These are phyloP conservation scores for Boletus reticuloceps DNA, from an alignment of 768 basidiomycete species.

Conservation along the genomic window DNA sequence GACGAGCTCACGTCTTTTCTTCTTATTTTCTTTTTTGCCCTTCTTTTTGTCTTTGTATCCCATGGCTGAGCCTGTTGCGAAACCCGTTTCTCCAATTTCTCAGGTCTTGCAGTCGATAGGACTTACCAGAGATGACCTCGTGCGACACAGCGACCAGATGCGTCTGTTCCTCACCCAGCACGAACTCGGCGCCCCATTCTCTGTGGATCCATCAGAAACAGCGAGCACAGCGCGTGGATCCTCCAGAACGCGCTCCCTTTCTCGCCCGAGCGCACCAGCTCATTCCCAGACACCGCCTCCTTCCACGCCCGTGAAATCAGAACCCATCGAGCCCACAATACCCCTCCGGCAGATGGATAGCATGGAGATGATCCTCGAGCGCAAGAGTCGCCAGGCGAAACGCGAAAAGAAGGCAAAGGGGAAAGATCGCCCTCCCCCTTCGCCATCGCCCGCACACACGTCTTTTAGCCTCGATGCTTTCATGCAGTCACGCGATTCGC, in stretches of 20 bases:
- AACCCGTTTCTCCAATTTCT: constrained; percentile 62
- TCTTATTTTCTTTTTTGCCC: background rate
- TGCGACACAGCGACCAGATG: constrained; percentile 74
- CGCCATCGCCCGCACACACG: constrained; percentile 51
- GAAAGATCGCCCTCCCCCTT: constrained; percentile 51
- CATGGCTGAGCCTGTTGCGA: constrained; percentile 25
- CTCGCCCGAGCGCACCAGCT: constrained; percentile 48
- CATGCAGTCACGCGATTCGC: constrained; percentile 56
- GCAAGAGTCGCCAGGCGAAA: constrained; percentile 55
- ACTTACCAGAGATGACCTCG: constrained; percentile 73
- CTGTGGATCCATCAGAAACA: constrained; percentile 31
- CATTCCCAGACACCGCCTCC: constrained; percentile 41
- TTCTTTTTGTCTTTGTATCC: background rate
- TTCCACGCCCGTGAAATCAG: constrained; percentile 61
- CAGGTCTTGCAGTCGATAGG: constrained; percentile 69
- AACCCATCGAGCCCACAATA: constrained; percentile 49
- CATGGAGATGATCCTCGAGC: constrained; percentile 77
- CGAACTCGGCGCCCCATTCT: constrained; percentile 41
- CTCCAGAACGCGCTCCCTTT: constrained; percentile 45
- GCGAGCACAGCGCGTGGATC: constrained; percentile 38
- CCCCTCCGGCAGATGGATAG: constrained; percentile 62
- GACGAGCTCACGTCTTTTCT: constrained; percentile 11
- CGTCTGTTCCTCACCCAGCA: constrained; percentile 69
- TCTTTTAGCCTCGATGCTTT: constrained; percentile 46
- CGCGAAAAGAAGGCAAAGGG: constrained; percentile 46